A percentile compares a stretch with the other conserved stretches of the same genome.
phyloP scores from a whole-genome alignment of 2,329 filamentous ascomycete species.

The Cytospora piceae region DNA sequence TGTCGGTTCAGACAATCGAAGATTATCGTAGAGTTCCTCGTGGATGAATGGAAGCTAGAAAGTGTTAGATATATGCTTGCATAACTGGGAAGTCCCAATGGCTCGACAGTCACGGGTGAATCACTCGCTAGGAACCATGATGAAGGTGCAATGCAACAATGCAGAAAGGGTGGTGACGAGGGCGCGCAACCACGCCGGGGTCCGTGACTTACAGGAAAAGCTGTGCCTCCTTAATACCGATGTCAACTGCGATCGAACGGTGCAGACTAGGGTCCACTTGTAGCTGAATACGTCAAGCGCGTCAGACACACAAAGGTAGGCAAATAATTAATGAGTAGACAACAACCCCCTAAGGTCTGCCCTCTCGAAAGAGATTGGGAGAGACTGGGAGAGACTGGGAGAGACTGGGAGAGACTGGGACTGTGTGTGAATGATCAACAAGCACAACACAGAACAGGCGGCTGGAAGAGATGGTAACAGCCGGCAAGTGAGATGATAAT shows the following conservation, averaged over 20 bases:
- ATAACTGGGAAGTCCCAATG: neutral
- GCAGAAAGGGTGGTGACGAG: slow-evolving; percentile 12
- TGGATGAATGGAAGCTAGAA: slow-evolving; percentile 3
- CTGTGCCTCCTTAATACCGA: slow-evolving; percentile 2
- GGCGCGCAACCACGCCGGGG: neutral
- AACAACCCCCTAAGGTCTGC: slow-evolving; percentile 10
- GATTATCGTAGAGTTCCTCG: neutral
- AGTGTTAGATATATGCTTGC: slow-evolving; percentile 13
- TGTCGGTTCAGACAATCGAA: neutral
- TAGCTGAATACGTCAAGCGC: slow-evolving; percentile 13
- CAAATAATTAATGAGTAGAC: slow-evolving; percentile 13
- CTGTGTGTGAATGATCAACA: slow-evolving; percentile 11
- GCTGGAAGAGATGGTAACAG: slow-evolving; percentile 2
- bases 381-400: slow-evolving; percentile 10
- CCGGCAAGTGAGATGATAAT: slow-evolving; percentile 13
- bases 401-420: neutral
- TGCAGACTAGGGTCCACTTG: neutral
- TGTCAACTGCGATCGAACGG: neutral
- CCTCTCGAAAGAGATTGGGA: slow-evolving; percentile 20
- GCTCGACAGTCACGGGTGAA: neutral
- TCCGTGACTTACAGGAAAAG: slow-evolving; percentile 10
- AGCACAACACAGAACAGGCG: slow-evolving; percentile 13
- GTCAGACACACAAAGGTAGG: slow-evolving; percentile 2
- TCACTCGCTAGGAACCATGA: slow-evolving; percentile 15
- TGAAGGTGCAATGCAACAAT: slow-evolving; percentile 1